Percentiles rank a stretch among this genome's conserved stretches.
phyloP scores from a whole-genome alignment of 768 basidiomycete species.

The Mycena galopus region DNA sequence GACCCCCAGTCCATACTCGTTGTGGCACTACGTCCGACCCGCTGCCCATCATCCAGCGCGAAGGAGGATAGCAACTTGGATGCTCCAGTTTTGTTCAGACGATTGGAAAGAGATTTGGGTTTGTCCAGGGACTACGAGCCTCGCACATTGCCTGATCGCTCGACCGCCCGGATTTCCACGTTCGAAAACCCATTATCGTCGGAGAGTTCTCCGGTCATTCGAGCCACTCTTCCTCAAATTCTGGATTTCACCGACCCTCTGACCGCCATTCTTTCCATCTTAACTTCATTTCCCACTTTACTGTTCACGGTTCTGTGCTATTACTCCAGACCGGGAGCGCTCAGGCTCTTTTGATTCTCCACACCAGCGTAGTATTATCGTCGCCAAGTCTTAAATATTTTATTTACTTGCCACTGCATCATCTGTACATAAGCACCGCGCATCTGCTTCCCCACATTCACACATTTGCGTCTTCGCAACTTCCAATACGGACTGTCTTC shows the following conservation, averaged over 20 bases:
- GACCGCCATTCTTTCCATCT: constrained; percentile 48
- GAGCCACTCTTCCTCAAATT: constrained; percentile 24
- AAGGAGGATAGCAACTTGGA: constrained; percentile 32
- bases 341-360: constrained; percentile 46
- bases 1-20: constrained; percentile 34
- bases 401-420: not conserved
- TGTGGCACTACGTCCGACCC: constrained; percentile 34
- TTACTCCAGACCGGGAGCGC: constrained; percentile 53
- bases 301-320: constrained; percentile 56
- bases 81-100: constrained; percentile 40
- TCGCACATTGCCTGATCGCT: constrained; percentile 27
- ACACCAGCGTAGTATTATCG: not conserved
- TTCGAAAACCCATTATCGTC: not conserved
- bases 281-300: constrained; percentile 52
- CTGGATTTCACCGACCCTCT: constrained; percentile 43
- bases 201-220: constrained; percentile 10
- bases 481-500: not conserved
- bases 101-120: constrained; percentile 49
- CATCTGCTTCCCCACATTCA: not conserved
- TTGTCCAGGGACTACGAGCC: constrained; percentile 47
- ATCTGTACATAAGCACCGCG: not conserved
- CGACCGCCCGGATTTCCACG: constrained; percentile 9
- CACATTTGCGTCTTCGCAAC: not conserved
- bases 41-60: constrained; percentile 19
- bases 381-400: not conserved